Evolutionary conservation across 2,329 filamentous ascomycete genomes (phyloP), one percentile per base, ranked within the genome.

Genomic region (Diaporthe vexans): DNA sequence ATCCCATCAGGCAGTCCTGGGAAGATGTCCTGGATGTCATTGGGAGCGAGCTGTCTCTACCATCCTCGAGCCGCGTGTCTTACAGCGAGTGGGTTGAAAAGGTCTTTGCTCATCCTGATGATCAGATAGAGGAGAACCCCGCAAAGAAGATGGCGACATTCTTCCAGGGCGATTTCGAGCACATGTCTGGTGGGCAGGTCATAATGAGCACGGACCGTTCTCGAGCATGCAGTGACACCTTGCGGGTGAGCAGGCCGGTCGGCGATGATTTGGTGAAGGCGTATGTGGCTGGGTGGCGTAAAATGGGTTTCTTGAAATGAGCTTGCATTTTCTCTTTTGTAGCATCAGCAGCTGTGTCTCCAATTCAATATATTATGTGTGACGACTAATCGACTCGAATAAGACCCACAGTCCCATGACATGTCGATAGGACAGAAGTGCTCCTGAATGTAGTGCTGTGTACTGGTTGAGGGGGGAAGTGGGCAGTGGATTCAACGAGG

Each of bases 1-100:
- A 70, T 26, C 73, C 65, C 4, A 29, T 65, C 29, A 24, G 67
- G 13, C 65, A 74, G 58, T 40, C 56, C 19, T 74, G 73, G 73
- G 11, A 24, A 15, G 33, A 43, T 3, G 37, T 71, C 15, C 26
- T 57, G 15, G 9, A 24, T 1, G 29, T 58, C 2, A 58, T 74
- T 0, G 21, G 69, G 80, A 43, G 76, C 78, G 29, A 56, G n/a
- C 58, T 65, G 24, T 54, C 51, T n/a, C 15, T 54, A 3, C 21
- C 51, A 15, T 54, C 51, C 11, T 26, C 51, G n/a, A 54, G 51
- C 51, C 51, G 51, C 51, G 51, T 54, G 11, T 4, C 51, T 54
- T 54, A 54, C n/a, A 54, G 51, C n/a, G 9, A 54, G 21, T 54
- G 51, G 51, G 51, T 54, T 54, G 51, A 24, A 54, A 54, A 54